A percentile compares a stretch with the other conserved stretches of the same genome.
Conservation (phyloP, 352 stramenopile species). For the Pythium sp. region DNA sequence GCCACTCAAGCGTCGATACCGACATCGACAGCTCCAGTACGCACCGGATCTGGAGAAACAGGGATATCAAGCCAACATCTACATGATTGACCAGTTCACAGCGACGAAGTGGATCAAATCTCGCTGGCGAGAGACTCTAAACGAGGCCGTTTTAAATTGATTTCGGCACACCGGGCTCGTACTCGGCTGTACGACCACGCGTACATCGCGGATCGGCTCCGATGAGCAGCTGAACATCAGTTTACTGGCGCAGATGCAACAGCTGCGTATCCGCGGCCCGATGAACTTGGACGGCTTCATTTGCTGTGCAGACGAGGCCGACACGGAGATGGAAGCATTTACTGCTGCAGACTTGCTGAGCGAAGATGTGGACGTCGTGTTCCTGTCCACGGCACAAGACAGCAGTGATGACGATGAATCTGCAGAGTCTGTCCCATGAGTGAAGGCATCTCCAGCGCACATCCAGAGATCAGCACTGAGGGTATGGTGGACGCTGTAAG, state of each 20-base stretch:
- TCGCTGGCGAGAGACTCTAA: not conserved
- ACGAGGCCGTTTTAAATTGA: not conserved
- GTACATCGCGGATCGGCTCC: not conserved
- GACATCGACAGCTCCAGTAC: not conserved
- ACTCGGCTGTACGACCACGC: not conserved
- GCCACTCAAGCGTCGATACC: too few species aligned
- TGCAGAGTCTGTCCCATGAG: too few species aligned
- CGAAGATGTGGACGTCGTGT: too few species aligned
- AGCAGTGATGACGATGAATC: too few species aligned
- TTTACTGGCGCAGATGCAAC: not conserved
- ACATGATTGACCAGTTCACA: not conserved
- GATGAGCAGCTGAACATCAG: not conserved
- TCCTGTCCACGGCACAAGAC: too few species aligned
- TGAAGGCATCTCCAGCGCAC: too few species aligned
- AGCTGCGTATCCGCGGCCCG: not conserved
- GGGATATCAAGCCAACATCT: not conserved
- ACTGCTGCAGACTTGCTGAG: too few species aligned
- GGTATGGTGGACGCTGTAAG: too few species aligned
- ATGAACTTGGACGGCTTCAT: not conserved
- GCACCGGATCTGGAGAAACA: not conserved
- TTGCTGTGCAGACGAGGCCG: not conserved
- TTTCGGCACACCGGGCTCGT: not conserved
- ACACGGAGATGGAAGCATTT: too few species aligned
- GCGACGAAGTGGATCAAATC: not conserved
- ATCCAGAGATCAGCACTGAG: too few species aligned